Evolutionary conservation across 1,284 basidiomycete genomes (phyloP).

Genomic region (Phellopilus nigrolimitatus): DNA sequence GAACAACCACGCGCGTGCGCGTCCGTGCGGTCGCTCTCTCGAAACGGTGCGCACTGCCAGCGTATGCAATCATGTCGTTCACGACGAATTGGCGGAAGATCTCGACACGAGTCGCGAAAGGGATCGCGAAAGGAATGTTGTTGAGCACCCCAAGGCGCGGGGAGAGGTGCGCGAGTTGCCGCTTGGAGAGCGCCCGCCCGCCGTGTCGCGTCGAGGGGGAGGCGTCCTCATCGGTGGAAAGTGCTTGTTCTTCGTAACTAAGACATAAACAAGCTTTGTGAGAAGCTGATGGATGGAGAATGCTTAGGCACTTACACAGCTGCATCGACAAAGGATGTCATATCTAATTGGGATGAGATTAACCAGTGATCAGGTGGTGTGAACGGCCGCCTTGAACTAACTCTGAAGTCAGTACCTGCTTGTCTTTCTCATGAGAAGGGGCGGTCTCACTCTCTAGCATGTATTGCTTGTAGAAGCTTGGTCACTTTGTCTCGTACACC

Average conservation of each 20-base stretch:
- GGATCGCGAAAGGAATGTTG: slow-evolving; percentile 95
- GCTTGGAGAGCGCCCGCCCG: slow-evolving; percentile 43
- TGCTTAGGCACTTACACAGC: slow-evolving; percentile 57
- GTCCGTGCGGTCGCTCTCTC: slow-evolving; percentile 17
- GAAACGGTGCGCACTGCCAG: slow-evolving; percentile 13
- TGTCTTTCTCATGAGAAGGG: neutral
- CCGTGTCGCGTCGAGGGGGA: slow-evolving; percentile 33
- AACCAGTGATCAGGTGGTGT: slow-evolving; percentile 85
- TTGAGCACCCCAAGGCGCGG: slow-evolving; percentile 90
- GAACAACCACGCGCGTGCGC: slow-evolving; percentile 56
- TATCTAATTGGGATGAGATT: slow-evolving; percentile 70
- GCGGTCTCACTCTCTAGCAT: slow-evolving; percentile 75
- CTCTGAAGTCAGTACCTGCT: slow-evolving; percentile 16
- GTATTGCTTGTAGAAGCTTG: slow-evolving; percentile 71
- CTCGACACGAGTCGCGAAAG: slow-evolving; percentile 85
- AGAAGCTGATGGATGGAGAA: neutral
- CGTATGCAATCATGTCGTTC: slow-evolving; percentile 43
- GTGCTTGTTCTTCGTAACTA: slow-evolving; percentile 57
- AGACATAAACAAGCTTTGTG: neutral
- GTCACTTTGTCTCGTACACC: slow-evolving; percentile 69
- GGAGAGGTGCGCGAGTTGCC: slow-evolving; percentile 69
- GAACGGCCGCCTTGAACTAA: slow-evolving; percentile 78
- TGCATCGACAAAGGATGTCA: slow-evolving; percentile 85
- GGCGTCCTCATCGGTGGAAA: slow-evolving; percentile 28
- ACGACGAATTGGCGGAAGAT: slow-evolving; percentile 85